A percentile compares a stretch with the other conserved stretches of the same genome.
Conservation (phyloP, 305 asterid species). For the Fraxinus dipetala region DNA sequence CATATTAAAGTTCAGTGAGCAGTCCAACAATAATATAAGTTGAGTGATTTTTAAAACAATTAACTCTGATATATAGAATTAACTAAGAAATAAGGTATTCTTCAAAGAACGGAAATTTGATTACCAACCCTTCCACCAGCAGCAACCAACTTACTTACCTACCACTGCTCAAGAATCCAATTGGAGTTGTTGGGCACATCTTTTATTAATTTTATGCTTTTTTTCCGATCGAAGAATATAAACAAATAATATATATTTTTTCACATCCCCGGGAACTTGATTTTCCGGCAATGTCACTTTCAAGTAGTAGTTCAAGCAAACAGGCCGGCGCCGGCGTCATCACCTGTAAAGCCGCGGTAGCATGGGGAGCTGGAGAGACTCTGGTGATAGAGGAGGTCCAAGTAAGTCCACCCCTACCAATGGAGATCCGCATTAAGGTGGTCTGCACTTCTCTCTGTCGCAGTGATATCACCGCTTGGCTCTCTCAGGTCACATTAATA, state of each 20-base stretch:
- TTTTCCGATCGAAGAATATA: not conserved
- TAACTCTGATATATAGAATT: too few relatives aligned
- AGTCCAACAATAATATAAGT: too few relatives aligned
- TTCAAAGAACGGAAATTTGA: not conserved
- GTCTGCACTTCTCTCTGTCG: conserved; percentile 85
- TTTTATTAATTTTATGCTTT: not conserved
- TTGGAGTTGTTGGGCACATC: not conserved
- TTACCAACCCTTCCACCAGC: not conserved
- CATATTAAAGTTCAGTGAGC: too few relatives aligned
- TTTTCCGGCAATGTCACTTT: conserved; percentile 1
- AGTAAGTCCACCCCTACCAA: conserved; percentile 74
- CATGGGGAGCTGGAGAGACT: conserved; percentile 75
- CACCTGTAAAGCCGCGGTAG: conserved; percentile 76
- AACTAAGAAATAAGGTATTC: not conserved
- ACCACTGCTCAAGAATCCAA: not conserved
- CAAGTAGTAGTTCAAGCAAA: not conserved
- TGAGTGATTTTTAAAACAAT: too few relatives aligned
- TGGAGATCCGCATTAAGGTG: conserved; percentile 87
- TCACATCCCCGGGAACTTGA: not conserved
- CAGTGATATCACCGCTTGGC: conserved; percentile 87
- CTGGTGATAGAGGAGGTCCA: conserved; percentile 81
- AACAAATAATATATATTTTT: not conserved
- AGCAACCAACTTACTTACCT: not conserved
- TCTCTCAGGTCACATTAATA: conserved; percentile 51
- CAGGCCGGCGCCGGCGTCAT: conserved; percentile 24